Evolutionary conservation across 1,284 basidiomycete species (phyloP).

Genomic region (Ustilago hordei): DNA sequence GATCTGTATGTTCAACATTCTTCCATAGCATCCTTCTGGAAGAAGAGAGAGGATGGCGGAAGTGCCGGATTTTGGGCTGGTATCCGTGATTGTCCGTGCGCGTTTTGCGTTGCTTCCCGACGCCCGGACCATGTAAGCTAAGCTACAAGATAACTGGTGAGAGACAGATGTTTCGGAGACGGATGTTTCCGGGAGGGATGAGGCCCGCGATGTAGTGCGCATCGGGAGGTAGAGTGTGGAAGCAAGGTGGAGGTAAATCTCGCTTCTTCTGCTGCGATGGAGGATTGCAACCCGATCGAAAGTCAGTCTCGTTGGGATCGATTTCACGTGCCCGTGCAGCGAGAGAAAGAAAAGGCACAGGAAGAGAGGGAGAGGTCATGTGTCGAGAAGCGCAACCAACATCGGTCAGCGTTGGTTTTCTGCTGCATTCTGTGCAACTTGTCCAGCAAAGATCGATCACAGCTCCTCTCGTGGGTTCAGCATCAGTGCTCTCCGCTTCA

Average conservation of each 20-base stretch:
- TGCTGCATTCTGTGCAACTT: not conserved
- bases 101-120: conserved; percentile 37
- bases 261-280: not conserved
- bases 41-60: conserved; percentile 14
- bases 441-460: conserved; percentile 4
- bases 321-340: conserved; percentile 32
- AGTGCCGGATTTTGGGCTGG: conserved; percentile 29
- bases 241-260: conserved; percentile 3
- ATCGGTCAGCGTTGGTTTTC: conserved; percentile 1
- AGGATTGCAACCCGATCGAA: conserved; percentile 31
- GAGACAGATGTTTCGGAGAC: conserved; percentile 31
- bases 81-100: conserved; percentile 28
- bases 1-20: not conserved
- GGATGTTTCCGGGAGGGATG: not conserved
- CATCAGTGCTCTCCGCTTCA: conserved; percentile 1
- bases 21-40: not conserved
- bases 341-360: not conserved
- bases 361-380: conserved; percentile 20
- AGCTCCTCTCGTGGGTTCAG: conserved; percentile 1
- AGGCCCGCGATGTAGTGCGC: conserved; percentile 3
- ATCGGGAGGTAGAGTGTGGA: not conserved
- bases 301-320: conserved; percentile 20
- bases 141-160: not conserved
- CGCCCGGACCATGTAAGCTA: conserved; percentile 9
- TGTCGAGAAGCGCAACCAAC: conserved; percentile 20